Base-by-base conservation (phyloP, 768 basidiomycete genomes). In the Mycena venus region DNA sequence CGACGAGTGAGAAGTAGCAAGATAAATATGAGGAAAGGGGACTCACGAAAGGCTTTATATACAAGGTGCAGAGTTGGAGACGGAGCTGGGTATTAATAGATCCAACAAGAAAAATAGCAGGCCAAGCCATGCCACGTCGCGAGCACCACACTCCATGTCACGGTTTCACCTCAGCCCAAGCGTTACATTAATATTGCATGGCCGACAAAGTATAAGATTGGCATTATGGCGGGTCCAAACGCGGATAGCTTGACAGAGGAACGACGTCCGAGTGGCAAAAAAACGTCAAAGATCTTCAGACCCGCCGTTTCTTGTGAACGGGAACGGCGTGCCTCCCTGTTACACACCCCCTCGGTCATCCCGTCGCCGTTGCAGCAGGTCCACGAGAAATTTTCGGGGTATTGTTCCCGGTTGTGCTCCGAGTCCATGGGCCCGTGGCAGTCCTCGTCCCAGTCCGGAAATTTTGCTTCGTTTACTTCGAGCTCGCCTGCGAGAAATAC, bases 301-400 rank as follows among this genome's bases (percentile, higher is more conserved):
- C 29, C 51, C 83, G 84, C 65, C 79, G 82, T 80, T 84, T 83
- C 73, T 87, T 87, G n/a, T 80, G 72, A 32, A 79, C 76, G 61
- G 74, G 75, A 32, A 79, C 67, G 67, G 75, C 78, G 78, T 89
- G 88, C 27, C 82, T 78, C 32, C 83, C 84, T 62, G 70, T 79
- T 23, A 86, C 84, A 70, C 89, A 90, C 10, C 88, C n/a, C 88
- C 27, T 80, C 78, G 9, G 78, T 74, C 23, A 63, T 75, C 6
- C 86, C 87, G 58, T 84, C 77, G 53, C 78, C 74, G n/a, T 86
- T 82, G 73, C 90, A 91, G 74, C 90, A 91, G 3, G 80, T 84
- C 90, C 90, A 91, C 4, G 62, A 79, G 73, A 90, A 91, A 61
- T 86, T 85, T 69, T 90, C 85, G 1, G 89, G 89, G 69, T 80